Evolutionary conservation across 345 rosid species (phyloP), one percentile per base, ranked within the genome.

Genomic region (Brassica carinata): DNA sequence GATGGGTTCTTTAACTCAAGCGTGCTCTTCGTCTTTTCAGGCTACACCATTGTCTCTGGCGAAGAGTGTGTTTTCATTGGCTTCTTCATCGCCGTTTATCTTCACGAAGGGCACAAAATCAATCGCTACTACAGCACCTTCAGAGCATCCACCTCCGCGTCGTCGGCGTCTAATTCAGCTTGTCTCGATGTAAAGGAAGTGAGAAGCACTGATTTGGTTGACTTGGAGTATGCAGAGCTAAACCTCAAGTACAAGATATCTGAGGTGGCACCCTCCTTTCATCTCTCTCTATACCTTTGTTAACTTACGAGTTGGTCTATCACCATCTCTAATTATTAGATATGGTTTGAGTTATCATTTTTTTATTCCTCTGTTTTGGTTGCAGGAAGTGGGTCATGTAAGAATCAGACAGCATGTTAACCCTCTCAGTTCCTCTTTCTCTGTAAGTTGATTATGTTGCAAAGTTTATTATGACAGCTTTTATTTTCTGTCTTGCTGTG

Each of bases 361-460:
- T n/a, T n/a, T n/a, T n/a, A n/a, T n/a, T n/a, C n/a, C n/a, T n/a
- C n/a, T n/a, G n/a, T n/a, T n/a, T n/a, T n/a, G n/a, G n/a, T n/a
- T 64, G 67, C 85, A 93, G 99, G 96, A 93, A 17, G 36, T 91
- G 87, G 93, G 96, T 79, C 89, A 85, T 83, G 87, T 79, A 69
- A 93, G 94, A 82, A 86, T 91, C 82, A 90, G 99, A 87, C 98
- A 93, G 77, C 99, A 95, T 84, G 98, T 94, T 69, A 94, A 94
- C 76, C 97, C 97, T 83, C 88, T 92, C 69, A 87, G 95, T 78
- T 87, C 94, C 19, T 90, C 98, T 77, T 87, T 89, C 82, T 83
- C 89, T 69, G 98, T 95, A 73, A 74, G 93, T 84, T n/a, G n/a
- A n/a, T n/a, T n/a, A n/a, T n/a, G n/a, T n/a, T n/a, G n/a, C n/a